A percentile compares a stretch with the other conserved stretches of the same genome.
phyloP scores from a whole-genome alignment of 371 early-diverging fungal species.

The Capillidium rhysosporum region DNA sequence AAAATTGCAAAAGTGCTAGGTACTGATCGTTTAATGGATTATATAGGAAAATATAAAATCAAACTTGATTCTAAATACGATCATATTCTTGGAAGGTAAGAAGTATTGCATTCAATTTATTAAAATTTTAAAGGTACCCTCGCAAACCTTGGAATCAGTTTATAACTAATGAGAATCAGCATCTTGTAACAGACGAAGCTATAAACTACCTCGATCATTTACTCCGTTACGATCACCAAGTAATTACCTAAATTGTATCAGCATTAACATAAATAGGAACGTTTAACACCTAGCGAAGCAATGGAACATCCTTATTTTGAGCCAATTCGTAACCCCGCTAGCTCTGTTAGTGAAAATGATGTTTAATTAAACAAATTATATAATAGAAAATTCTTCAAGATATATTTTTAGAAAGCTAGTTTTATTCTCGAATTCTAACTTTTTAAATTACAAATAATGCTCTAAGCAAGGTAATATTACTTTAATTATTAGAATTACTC shows the following conservation, averaged over 20 bases:
- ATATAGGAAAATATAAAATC: constrained; percentile 90
- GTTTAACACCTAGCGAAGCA: constrained; percentile 88
- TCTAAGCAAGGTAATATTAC: too few relatives aligned
- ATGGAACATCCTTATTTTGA: constrained; percentile 92
- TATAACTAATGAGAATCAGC: constrained; percentile 70
- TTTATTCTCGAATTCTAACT: too few relatives aligned
- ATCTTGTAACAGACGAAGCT: constrained; percentile 73
- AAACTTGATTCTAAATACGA: constrained; percentile 73
- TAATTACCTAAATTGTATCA: constrained; percentile 3
- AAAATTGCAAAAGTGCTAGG: constrained; percentile 96
- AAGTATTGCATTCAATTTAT: neutral
- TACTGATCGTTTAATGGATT: constrained; percentile 73
- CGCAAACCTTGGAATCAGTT: constrained; percentile 89
- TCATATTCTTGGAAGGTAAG: constrained; percentile 44
- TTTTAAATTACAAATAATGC: too few relatives aligned
- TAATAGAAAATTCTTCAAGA: too few relatives aligned
- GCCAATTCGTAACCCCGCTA: constrained; percentile 4
- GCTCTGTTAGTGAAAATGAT: neutral
- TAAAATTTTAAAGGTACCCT: constrained; percentile 39
- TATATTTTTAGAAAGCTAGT: too few relatives aligned
- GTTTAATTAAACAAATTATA: too few relatives aligned
- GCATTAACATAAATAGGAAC: constrained; percentile 24
- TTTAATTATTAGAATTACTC: too few relatives aligned
- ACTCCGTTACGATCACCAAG: constrained; percentile 92
- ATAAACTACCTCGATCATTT: constrained; percentile 88